These are phyloP conservation scores for Sporothrix inflata DNA, from an alignment of 2,329 filamentous ascomycete species.

Conservation along the genomic window DNA sequence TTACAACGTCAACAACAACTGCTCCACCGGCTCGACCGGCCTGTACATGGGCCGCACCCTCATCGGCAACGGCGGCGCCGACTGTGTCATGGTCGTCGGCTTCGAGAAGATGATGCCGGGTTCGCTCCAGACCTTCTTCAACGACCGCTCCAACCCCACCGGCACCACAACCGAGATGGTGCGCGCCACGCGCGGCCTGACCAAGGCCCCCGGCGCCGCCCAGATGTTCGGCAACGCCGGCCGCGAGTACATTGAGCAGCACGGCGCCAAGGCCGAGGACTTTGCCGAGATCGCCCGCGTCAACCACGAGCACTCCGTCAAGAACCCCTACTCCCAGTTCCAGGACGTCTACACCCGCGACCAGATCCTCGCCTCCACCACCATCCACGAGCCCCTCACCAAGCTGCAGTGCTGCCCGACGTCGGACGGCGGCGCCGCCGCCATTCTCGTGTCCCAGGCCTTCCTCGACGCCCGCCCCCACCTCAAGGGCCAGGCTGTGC, in stretches of 20 bases:
- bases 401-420: constrained; percentile 99
- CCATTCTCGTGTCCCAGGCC: constrained; percentile 82
- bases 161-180: constrained; percentile 77
- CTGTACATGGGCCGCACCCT: constrained; percentile 81
- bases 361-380: constrained; percentile 73
- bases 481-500: constrained; percentile 78
- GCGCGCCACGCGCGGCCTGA: constrained; percentile 77
- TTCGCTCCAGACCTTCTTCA: constrained; percentile 80
- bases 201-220: constrained; percentile 81
- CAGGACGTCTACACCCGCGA: constrained; percentile 87
- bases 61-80: constrained; percentile 77
- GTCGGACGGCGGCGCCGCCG: constrained; percentile 87
- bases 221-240: constrained; percentile 97
- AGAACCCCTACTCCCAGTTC: constrained; percentile 98
- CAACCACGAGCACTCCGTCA: constrained; percentile 88
- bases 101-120: constrained; percentile 99
- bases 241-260: constrained; percentile 91
- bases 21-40: constrained; percentile 91
- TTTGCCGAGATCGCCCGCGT: constrained; percentile 93
- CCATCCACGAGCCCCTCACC: constrained; percentile 84
- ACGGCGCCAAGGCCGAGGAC: constrained; percentile 80
- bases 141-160: constrained; percentile 80
- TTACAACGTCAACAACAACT: constrained; percentile 99
- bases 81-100: constrained; percentile 88
- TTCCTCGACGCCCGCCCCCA: constrained; percentile 87